phyloP scores from a whole-genome alignment of 306 rosid genomes.

The Trichosanthes cucumerina region DNA sequence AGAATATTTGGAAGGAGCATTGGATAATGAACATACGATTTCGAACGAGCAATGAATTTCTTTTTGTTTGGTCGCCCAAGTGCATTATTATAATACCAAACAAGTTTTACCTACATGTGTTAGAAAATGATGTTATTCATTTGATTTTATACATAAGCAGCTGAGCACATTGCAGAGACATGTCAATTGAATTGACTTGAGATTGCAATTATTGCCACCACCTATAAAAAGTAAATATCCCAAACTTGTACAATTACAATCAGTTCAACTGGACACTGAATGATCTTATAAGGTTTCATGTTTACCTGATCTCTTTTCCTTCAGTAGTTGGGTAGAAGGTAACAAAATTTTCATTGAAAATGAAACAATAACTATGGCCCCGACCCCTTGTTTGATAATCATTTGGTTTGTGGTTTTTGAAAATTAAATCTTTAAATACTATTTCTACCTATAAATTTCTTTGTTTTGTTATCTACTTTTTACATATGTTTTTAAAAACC shows the following conservation, averaged over 20 bases:
- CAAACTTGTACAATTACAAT: not conserved
- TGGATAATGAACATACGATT: conserved; percentile 50
- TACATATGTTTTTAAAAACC: too few relatives aligned
- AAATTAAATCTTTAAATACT: too few relatives aligned
- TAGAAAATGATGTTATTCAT: not conserved
- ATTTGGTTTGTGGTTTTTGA: too few relatives aligned
- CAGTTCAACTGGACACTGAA: not conserved
- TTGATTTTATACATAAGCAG: not conserved
- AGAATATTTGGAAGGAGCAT: conserved; percentile 15
- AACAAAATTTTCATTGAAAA: not conserved
- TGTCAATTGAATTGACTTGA: not conserved
- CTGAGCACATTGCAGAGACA: not conserved
- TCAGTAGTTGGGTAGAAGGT: not conserved
- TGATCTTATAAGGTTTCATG: not conserved
- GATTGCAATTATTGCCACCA: not conserved
- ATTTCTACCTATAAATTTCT: too few relatives aligned
- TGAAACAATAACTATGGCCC: not conserved
- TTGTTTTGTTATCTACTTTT: too few relatives aligned
- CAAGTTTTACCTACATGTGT: conserved; percentile 76
- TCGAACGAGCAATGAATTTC: conserved; percentile 80
- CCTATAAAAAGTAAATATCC: not conserved
- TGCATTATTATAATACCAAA: conserved; percentile 93
- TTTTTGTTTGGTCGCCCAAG: conserved; percentile 88
- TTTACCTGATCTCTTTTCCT: not conserved
- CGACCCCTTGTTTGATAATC: too few relatives aligned